These are phyloP conservation scores for Knoxia roxburghii DNA, from an alignment of 257 asterid species.

Conservation along the genomic window DNA sequence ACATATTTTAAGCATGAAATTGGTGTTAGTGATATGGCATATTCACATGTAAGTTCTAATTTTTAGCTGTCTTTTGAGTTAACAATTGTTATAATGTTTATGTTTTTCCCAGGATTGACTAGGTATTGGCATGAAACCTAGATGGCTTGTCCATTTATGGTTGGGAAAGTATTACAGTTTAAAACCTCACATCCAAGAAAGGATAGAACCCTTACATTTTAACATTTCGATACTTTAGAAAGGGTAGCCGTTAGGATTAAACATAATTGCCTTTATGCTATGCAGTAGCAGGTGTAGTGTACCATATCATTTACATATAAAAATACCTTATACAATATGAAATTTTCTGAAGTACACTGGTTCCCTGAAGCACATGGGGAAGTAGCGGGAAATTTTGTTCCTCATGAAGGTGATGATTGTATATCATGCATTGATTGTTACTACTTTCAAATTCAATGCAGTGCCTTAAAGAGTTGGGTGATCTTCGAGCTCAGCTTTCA, in stretches of 20 bases:
- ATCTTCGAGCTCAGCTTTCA: conserved; percentile 58
- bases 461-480: conserved; percentile 70
- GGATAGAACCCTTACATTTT: too few species aligned
- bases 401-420: background rate
- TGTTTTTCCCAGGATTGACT: background rate
- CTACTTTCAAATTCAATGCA: conserved; percentile 16
- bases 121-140: background rate
- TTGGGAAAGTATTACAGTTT: too few species aligned
- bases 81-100: background rate
- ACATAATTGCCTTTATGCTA: background rate
- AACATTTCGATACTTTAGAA: background rate
- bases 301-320: background rate
- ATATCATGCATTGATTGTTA: background rate
- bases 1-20: background rate
- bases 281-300: background rate
- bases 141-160: too few species aligned
- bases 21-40: background rate
- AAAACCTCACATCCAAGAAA: too few species aligned
- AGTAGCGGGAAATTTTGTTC: background rate
- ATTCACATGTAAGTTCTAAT: background rate
- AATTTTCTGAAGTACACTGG: too few species aligned
- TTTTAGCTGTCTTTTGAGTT: background rate
- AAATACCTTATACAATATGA: background rate
- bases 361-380: background rate
- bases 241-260: background rate